phyloP scores from a whole-genome alignment of 2,329 filamentous ascomycete genomes.

The Monosporascus sp. region DNA sequence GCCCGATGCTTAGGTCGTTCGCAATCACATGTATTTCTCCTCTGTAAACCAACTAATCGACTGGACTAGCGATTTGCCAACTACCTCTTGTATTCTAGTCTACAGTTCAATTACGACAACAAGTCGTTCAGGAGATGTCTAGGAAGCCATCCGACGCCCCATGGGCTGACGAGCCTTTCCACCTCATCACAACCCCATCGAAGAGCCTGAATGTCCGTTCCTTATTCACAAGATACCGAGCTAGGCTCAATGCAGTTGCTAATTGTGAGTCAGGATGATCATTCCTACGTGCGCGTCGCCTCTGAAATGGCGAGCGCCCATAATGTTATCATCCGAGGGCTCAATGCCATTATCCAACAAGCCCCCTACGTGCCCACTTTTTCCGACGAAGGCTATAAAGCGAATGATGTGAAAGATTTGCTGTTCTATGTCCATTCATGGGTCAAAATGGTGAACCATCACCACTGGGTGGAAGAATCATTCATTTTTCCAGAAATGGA shows the following conservation, averaged over 20 bases:
- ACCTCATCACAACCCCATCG: slow-evolving; percentile 18
- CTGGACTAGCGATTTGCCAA: neutral
- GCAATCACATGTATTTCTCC: too few species aligned
- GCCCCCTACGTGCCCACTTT: slow-evolving; percentile 15
- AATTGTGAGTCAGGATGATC: slow-evolving; percentile 6
- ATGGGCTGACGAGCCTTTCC: slow-evolving; percentile 9
- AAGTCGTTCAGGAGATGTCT: slow-evolving; percentile 1
- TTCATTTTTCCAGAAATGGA: slow-evolving; percentile 30
- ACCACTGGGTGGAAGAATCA: slow-evolving; percentile 29
- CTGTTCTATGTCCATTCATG: slow-evolving; percentile 26
- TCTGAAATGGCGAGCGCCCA: slow-evolving; percentile 19
- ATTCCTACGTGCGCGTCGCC: slow-evolving; percentile 13
- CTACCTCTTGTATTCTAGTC: neutral
- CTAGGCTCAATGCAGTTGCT: neutral
- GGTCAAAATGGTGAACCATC: slow-evolving; percentile 29
- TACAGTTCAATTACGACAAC: neutral
- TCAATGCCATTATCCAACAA: slow-evolving; percentile 29
- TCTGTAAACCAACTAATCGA: neutral
- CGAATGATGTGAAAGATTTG: slow-evolving; percentile 20
- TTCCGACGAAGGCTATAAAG: slow-evolving; percentile 2
- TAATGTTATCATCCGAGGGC: slow-evolving; percentile 21
- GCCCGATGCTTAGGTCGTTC: too few species aligned
- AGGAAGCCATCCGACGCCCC: slow-evolving; percentile 5
- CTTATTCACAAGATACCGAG: neutral
- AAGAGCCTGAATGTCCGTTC: slow-evolving; percentile 32